Evolutionary conservation across 2,329 filamentous ascomycete species (phyloP).

Genomic region (Rasamsonia emersonii): DNA sequence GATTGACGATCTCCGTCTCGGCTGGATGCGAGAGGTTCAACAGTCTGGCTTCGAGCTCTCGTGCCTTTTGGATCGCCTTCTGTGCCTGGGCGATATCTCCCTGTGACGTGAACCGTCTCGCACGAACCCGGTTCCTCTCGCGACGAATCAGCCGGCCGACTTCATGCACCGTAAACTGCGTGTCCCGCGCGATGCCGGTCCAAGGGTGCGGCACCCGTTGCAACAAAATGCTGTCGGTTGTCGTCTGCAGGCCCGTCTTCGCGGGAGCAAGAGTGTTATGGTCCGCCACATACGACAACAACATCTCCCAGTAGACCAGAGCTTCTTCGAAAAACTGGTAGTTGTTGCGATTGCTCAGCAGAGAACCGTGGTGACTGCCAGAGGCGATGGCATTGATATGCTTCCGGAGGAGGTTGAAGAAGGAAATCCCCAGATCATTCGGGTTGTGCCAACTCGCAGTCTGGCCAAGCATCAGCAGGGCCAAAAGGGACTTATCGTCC

Average conservation of each 20-base stretch:
- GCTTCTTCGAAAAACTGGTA: constrained; percentile 49
- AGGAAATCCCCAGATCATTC: constrained; percentile 45
- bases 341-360: constrained; percentile 26
- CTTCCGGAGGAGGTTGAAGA: constrained; percentile 36
- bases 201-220: constrained; percentile 31
- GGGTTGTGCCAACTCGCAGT: constrained; percentile 54
- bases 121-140: constrained; percentile 27
- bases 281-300: constrained; percentile 45
- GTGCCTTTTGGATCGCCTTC: constrained; percentile 26
- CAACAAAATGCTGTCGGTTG: constrained; percentile 20
- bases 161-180: constrained; percentile 35
- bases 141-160: constrained; percentile 34
- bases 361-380: constrained; percentile 12
- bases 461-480: constrained; percentile 50
- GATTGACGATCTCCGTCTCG: constrained; percentile 40
- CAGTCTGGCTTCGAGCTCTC: constrained; percentile 40
- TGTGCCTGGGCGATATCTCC: constrained; percentile 25
- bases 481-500: constrained; percentile 49
- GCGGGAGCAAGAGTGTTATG: constrained; percentile 26
- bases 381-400: constrained; percentile 36
- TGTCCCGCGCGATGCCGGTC: constrained; percentile 31
- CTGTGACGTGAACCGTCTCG: constrained; percentile 28
- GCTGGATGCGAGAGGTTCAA: constrained; percentile 39
- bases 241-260: constrained; percentile 10
- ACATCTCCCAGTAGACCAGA: constrained; percentile 52